Percentiles rank a stretch among this genome's conserved stretches.
phyloP scores from a whole-genome alignment of 805 yeast species.

The Wickerhamomyces bisporus region DNA sequence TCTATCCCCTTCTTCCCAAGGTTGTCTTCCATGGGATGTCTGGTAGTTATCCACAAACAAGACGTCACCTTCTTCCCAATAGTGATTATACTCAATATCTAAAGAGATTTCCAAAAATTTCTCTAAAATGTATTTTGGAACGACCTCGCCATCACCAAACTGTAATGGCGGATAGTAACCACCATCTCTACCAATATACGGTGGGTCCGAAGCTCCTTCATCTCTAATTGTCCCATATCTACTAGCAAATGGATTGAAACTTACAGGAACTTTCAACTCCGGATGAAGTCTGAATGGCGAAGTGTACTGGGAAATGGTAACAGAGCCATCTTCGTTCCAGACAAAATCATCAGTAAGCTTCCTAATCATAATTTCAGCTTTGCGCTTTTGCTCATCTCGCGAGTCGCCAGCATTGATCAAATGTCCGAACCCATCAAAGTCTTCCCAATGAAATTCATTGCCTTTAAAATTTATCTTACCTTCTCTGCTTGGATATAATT shows the following conservation, averaged over 20 bases:
- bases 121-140: not conserved
- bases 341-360: not conserved
- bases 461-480: not conserved
- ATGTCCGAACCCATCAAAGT: not conserved
- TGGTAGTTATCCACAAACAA: not conserved
- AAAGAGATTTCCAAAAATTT: not conserved
- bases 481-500: not conserved
- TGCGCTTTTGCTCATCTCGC: not conserved
- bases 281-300: not conserved
- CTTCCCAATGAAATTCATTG: not conserved
- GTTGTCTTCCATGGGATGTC: not conserved
- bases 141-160: not conserved
- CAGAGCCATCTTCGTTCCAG: not conserved
- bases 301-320: not conserved
- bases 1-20: not conserved
- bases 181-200: too few relatives aligned
- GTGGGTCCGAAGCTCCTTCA: not conserved
- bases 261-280: not conserved
- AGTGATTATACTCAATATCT: not conserved
- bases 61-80: not conserved
- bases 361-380: not conserved
- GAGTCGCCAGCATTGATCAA: not conserved
- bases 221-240: not conserved
- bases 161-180: not conserved
- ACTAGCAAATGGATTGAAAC: not conserved